A percentile compares a stretch with the other conserved stretches of the same genome.
Conservation (phyloP, 768 basidiomycete genomes). For the Calocybe gangraenosa region DNA sequence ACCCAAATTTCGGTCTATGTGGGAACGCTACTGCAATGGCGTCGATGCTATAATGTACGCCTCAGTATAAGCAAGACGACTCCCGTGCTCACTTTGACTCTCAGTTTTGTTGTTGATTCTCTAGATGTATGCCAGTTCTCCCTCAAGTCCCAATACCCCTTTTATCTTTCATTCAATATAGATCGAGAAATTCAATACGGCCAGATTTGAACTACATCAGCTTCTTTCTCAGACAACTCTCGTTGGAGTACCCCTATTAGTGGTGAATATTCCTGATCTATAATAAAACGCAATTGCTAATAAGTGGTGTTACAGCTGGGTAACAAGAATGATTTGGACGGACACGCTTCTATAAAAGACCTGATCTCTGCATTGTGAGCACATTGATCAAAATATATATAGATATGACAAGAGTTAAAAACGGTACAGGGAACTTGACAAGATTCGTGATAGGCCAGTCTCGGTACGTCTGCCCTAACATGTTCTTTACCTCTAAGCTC, state of each 20-base stretch:
- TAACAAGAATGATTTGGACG: slow-evolving; percentile 88
- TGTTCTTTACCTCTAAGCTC: slow-evolving; percentile 3
- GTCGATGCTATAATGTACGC: slow-evolving; percentile 89
- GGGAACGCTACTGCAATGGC: slow-evolving; percentile 91
- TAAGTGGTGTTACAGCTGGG: slow-evolving; percentile 52
- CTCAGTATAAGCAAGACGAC: not conserved
- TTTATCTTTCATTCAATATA: slow-evolving; percentile 24
- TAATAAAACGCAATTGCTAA: not conserved
- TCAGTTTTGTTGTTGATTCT: slow-evolving; percentile 91
- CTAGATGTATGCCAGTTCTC: slow-evolving; percentile 57
- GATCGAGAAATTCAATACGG: slow-evolving; percentile 80
- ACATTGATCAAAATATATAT: not conserved
- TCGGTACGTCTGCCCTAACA: slow-evolving; percentile 58
- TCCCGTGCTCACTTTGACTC: not conserved
- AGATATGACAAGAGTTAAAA: not conserved
- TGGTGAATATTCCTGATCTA: slow-evolving; percentile 45
- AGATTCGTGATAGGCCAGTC: slow-evolving; percentile 74
- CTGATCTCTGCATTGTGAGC: slow-evolving; percentile 74
- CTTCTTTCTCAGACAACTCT: slow-evolving; percentile 65
- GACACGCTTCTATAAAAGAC: slow-evolving; percentile 75
- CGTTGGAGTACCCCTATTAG: slow-evolving; percentile 72
- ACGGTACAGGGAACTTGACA: slow-evolving; percentile 61
- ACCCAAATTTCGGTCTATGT: slow-evolving; percentile 92
- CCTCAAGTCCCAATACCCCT: slow-evolving; percentile 1
- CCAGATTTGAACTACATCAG: slow-evolving; percentile 80